phyloP scores from a whole-genome alignment of 805 yeast species.

The Groenewaldozyma tartarivorans region DNA sequence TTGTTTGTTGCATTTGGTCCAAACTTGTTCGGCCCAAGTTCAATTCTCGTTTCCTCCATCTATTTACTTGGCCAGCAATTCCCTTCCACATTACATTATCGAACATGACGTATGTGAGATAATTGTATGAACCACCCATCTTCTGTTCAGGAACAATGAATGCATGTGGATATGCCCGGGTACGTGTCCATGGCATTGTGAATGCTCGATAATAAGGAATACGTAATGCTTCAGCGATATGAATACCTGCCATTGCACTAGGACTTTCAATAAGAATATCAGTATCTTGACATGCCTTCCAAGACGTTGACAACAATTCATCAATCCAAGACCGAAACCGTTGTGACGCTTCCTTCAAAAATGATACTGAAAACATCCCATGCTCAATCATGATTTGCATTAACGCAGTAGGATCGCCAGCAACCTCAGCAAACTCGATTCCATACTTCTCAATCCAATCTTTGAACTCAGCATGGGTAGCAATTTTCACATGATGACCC shows the following conservation, averaged over 20 bases:
- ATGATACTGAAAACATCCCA: slow-evolving; percentile 75
- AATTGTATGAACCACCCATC: slow-evolving; percentile 87
- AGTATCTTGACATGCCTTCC: slow-evolving; percentile 76
- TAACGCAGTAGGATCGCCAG: slow-evolving; percentile 87
- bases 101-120: slow-evolving; percentile 84
- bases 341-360: slow-evolving; percentile 71
- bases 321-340: slow-evolving; percentile 78
- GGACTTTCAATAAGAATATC: slow-evolving; percentile 93
- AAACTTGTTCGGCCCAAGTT: slow-evolving; percentile 61
- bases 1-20: slow-evolving; percentile 60
- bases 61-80: slow-evolving; percentile 73
- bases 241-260: slow-evolving; percentile 91
- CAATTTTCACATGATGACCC: slow-evolving; percentile 78
- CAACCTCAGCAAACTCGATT: slow-evolving; percentile 60
- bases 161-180: slow-evolving; percentile 94
- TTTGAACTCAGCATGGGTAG: slow-evolving; percentile 75
- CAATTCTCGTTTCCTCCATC: slow-evolving; percentile 69
- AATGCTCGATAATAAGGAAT: slow-evolving; percentile 92
- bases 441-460: slow-evolving; percentile 65
- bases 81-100: slow-evolving; percentile 94
- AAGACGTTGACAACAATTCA: slow-evolving; percentile 60
- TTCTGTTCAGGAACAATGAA: slow-evolving; percentile 90
- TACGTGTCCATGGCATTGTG: slow-evolving; percentile 98
- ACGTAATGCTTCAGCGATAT: slow-evolving; percentile 83
- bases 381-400: slow-evolving; percentile 91